phyloP scores from a whole-genome alignment of 140 eudicot genomes.

The Flaveria floridana region DNA sequence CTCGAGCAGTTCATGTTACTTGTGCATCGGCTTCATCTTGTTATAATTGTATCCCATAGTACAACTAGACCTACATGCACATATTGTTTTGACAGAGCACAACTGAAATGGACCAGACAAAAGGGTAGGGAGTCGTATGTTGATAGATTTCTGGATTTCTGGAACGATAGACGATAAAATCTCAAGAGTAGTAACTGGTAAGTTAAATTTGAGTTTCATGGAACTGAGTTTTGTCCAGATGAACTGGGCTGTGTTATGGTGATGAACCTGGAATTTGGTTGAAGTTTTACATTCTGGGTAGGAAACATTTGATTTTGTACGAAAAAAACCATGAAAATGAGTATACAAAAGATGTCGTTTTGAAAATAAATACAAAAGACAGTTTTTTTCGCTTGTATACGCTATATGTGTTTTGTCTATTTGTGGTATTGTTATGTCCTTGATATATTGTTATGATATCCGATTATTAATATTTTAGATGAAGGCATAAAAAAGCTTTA shows the following conservation, averaged over 20 bases:
- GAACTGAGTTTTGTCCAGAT: background rate
- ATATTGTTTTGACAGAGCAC: conserved; percentile 14
- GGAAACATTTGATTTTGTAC: background rate
- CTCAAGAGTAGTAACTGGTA: conserved; percentile 14
- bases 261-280: conserved; percentile 26
- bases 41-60: background rate
- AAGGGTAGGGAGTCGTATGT: background rate
- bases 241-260: conserved; percentile 11
- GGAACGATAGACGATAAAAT: conserved; percentile 22
- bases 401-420: too few relatives aligned
- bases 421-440: too few relatives aligned
- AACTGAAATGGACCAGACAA: conserved; percentile 1
- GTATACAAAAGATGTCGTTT: background rate
- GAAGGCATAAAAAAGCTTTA: too few relatives aligned
- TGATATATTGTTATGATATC: too few relatives aligned
- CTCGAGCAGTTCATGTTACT: conserved; percentile 6
- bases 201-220: conserved; percentile 11
- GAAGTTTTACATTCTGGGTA: conserved; percentile 13
- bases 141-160: background rate
- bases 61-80: conserved; percentile 9
- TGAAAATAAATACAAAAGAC: background rate
- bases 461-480: too few relatives aligned
- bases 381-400: background rate
- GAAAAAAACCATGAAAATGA: background rate
- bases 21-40: background rate